Percentiles rank a stretch among this genome's conserved stretches.
Evolutionary conservation across 2,329 filamentous ascomycete species (phyloP).

Genomic region (Ophiosphaerella herpotricha): DNA sequence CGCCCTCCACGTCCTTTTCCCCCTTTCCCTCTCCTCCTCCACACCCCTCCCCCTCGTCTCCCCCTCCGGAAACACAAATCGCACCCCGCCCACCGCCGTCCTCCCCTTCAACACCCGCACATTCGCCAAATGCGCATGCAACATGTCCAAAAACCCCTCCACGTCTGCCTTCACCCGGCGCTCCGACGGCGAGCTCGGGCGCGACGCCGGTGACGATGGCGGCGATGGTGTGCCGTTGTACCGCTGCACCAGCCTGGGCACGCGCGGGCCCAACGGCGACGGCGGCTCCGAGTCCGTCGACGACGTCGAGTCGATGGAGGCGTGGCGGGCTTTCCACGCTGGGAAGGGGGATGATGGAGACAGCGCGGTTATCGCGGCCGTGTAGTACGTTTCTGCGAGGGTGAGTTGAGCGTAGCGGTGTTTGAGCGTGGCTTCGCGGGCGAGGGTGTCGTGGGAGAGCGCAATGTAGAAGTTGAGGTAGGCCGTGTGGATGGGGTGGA

Average conservation of each 20-base stretch:
- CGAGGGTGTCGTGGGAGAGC: conserved; percentile 44
- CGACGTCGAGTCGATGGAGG: conserved; percentile 25
- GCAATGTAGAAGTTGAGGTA: conserved; percentile 47
- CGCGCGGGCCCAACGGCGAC: too few species aligned
- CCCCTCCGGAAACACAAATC: conserved; percentile 13
- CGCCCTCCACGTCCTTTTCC: conserved; percentile 19
- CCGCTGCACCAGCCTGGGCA: too few species aligned
- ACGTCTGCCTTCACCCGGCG: conserved; percentile 31
- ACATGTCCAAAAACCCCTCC: conserved; percentile 31
- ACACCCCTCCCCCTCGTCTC: conserved; percentile 11
- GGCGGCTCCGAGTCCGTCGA: conserved; percentile 10
- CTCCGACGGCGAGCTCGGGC: conserved; percentile 13
- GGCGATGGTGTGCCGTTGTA: too few species aligned
- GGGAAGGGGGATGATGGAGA: conserved; percentile 17
- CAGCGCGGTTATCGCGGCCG: conserved; percentile 33
- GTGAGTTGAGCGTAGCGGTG: conserved; percentile 38
- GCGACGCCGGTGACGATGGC: background rate
- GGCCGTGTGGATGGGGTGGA: conserved; percentile 40
- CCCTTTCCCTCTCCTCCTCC: conserved; percentile 14
- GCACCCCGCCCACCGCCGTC: conserved; percentile 11
- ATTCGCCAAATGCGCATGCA: conserved; percentile 32
- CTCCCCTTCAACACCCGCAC: conserved; percentile 29
- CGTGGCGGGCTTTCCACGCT: conserved; percentile 19
- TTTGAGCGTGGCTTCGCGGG: conserved; percentile 38
- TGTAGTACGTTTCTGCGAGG: conserved; percentile 43